Percentiles rank a stretch among this genome's conserved stretches.
These are phyloP conservation scores for Aspergillus pseudoglaucus DNA, from an alignment of 2,329 filamentous ascomycete genomes.

Conservation along the genomic window DNA sequence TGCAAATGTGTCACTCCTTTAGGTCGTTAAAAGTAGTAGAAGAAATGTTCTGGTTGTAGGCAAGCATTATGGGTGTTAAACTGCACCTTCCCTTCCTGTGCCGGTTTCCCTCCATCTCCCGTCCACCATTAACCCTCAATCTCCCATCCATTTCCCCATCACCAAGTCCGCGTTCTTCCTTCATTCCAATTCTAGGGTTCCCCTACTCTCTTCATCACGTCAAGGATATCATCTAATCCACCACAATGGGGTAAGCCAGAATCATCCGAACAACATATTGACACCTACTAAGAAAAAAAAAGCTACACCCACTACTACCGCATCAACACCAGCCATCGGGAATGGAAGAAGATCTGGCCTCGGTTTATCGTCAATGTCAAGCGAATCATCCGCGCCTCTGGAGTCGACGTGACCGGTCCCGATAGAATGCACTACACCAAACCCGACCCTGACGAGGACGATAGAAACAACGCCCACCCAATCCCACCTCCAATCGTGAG, in stretches of 20 bases:
- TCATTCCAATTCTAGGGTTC: too few species aligned
- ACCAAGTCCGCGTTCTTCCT: too few species aligned
- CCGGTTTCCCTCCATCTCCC: too few species aligned
- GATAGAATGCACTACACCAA: neutral
- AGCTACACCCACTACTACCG: neutral
- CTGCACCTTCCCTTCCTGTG: too few species aligned
- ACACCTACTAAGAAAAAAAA: neutral
- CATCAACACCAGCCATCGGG: neutral
- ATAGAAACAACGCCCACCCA: neutral
- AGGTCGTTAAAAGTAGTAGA: too few species aligned
- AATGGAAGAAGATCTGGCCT: neutral
- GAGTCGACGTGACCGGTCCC: neutral
- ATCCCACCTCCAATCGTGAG: neutral
- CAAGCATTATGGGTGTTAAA: too few species aligned
- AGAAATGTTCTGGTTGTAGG: too few species aligned
- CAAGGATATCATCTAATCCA: neutral
- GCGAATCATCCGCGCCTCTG: neutral
- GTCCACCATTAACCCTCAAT: too few species aligned
- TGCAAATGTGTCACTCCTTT: too few species aligned
- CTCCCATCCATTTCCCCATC: too few species aligned
- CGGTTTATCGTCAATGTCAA: neutral
- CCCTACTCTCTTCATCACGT: too few species aligned
- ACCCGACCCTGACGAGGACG: neutral
- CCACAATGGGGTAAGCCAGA: neutral
- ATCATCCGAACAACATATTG: neutral